Percentiles rank a stretch among this genome's conserved stretches.
Conservation (phyloP, 768 basidiomycete genomes). For the Crucibulum laeve region DNA sequence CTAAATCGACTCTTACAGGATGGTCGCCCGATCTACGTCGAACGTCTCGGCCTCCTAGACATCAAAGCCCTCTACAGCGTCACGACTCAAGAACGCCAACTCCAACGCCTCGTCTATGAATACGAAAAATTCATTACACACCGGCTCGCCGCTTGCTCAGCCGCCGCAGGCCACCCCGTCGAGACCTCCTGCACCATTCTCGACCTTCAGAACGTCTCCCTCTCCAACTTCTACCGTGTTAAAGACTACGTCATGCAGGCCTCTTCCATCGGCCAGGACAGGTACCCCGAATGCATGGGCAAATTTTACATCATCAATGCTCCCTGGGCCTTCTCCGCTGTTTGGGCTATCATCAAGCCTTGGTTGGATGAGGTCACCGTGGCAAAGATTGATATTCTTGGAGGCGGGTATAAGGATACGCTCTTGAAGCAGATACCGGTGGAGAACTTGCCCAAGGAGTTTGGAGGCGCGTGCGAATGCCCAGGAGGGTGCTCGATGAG, state of each 20-base stretch:
- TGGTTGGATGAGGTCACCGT: constrained; percentile 97
- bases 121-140: constrained; percentile 86
- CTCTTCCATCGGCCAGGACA: constrained; percentile 77
- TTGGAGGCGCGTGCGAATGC: constrained; percentile 83
- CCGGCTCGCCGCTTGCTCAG: constrained; percentile 78
- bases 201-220: constrained; percentile 69
- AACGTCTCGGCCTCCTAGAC: constrained; percentile 88
- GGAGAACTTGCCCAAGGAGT: constrained; percentile 80
- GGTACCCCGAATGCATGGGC: constrained; percentile 94
- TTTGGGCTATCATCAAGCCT: constrained; percentile 86
- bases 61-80: constrained; percentile 74
- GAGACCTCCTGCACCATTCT: constrained; percentile 98
- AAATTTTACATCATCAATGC: constrained; percentile 99
- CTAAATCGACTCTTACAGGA: constrained; percentile 46
- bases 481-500: constrained; percentile 78
- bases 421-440: constrained; percentile 77
- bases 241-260: constrained; percentile 86
- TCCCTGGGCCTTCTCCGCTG: constrained; percentile 85
- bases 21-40: constrained; percentile 93
- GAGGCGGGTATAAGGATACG: constrained; percentile 68
- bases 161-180: constrained; percentile 74
- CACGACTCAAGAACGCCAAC: constrained; percentile 84
- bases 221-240: constrained; percentile 84
- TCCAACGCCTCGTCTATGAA: constrained; percentile 85
- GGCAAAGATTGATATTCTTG: constrained; percentile 87